Evolutionary conservation across 768 basidiomycete species (phyloP), one percentile per base, ranked within the genome.

Genomic region (Lactifluus volemus): DNA sequence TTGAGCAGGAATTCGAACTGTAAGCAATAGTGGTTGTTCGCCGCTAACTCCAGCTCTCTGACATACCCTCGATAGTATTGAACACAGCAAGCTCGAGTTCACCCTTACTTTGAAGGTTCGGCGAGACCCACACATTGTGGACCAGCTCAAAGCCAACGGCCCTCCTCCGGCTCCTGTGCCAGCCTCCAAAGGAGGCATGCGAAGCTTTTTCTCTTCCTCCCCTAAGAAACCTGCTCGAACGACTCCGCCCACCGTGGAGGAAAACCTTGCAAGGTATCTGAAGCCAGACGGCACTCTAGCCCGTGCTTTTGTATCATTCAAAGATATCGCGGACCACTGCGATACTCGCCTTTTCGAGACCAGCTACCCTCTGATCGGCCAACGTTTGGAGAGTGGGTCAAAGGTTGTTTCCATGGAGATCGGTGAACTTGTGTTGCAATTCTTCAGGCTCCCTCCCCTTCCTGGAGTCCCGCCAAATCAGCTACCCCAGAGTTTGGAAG

Each of bases 61-160:
- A 53, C 53, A 10, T 25, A 34, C 60, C 45, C 34, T 25, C 34
- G 39, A 30, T 65, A 92, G 92, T 36, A 92, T 94, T 63, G 92
- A 94, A 68, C 92, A 95, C 68, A 91, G 83, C 75, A 97, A 97
- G 71, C 84, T 98, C 57, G 93, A 97, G 70, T 97, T 98, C 74
- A 92, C 92, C 3, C 79, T 98, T 25, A 89, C 86, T 1, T 73
- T 98, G 67, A 94, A 93, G 70, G 77, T 98, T 67, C 85, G 88
- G 49, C 84, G 86, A 49, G 92, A 95, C 70, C 83, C 89, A 34
- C 92, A 97, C 67, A 86, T 97, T 66, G 76, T 84, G 49, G 76
- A 86, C 2, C 89, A 93, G 68, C 84, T 86, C 71, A 88, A 88
- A 65, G 80, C 83, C 3, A 76, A 85, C 52, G 71, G 73, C 15